Conservation (phyloP, 1,139 yeast species). For the Lodderomyces pseudojiufengensis region DNA sequence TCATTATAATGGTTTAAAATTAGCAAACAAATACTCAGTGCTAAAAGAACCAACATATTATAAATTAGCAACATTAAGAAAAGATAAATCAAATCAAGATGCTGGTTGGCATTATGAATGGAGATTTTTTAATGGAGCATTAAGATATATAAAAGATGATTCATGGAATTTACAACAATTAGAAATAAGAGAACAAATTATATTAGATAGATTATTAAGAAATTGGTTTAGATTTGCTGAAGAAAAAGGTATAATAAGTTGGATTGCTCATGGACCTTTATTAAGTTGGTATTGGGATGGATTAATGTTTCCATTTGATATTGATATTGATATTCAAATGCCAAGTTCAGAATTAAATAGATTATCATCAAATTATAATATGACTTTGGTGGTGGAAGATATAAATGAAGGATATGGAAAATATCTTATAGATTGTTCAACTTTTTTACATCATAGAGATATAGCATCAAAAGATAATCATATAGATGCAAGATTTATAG, state of each 20-base stretch:
- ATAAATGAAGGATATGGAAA: constrained; percentile 31
- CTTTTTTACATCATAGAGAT: constrained; percentile 30
- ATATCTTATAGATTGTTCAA: constrained; percentile 32
- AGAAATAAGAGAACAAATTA: constrained; percentile 27
- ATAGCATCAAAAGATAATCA: constrained; percentile 29
- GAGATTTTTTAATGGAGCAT: constrained; percentile 35
- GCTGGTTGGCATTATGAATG: constrained; percentile 42
- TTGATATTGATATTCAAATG: constrained; percentile 37
- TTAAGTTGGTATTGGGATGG: constrained; percentile 42
- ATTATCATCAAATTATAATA: constrained; percentile 32
- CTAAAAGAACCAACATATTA: constrained; percentile 29
- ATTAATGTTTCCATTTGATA: constrained; percentile 34
- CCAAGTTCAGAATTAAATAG: constrained; percentile 31
- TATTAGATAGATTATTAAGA: constrained; percentile 29
- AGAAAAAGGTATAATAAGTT: constrained; percentile 36
- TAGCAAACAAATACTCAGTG: constrained; percentile 15
- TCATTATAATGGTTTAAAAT: constrained; percentile 24
- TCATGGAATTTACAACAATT: constrained; percentile 24
- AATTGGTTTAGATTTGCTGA: constrained; percentile 35
- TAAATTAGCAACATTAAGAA: constrained; percentile 30
- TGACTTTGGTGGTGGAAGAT: constrained; percentile 33
- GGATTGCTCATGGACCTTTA: constrained; percentile 53
- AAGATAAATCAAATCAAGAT: constrained; percentile 25
- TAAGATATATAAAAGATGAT: constrained; percentile 19
- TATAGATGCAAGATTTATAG: constrained; percentile 39